phyloP scores from a whole-genome alignment of 192 early-diverging fungal species.

The Backusella liffmaniae region DNA sequence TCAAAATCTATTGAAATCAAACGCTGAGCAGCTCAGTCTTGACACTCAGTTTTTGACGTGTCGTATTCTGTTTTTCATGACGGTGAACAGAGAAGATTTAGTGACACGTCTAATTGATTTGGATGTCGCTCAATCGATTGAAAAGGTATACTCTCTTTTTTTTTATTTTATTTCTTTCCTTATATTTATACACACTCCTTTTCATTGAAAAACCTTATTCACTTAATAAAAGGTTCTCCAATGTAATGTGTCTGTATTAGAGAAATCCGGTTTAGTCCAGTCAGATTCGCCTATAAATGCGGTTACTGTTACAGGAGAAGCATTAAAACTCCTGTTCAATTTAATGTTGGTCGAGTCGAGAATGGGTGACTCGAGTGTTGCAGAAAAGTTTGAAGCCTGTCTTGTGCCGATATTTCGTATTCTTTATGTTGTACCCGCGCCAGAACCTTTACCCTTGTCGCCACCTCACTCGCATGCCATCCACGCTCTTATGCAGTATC shows the following conservation, averaged over 20 bases:
- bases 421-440: constrained; percentile 34
- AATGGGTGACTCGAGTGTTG: constrained; percentile 7
- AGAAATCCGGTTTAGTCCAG: background rate
- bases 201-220: background rate
- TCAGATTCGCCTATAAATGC: constrained; percentile 32
- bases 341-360: constrained; percentile 43
- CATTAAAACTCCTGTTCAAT: constrained; percentile 55
- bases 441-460: constrained; percentile 51
- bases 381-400: constrained; percentile 34
- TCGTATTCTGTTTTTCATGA: constrained; percentile 70
- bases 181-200: too few species aligned
- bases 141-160: constrained; percentile 32
- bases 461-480: constrained; percentile 78
- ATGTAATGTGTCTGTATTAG: constrained; percentile 6
- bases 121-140: constrained; percentile 35
- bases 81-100: constrained; percentile 41
- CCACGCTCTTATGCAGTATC: constrained; percentile 67
- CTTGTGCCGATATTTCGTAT: constrained; percentile 46
- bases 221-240: background rate
- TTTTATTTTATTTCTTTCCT: background rate
- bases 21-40: constrained; percentile 29
- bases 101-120: constrained; percentile 44
- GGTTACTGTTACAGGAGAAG: constrained; percentile 47
- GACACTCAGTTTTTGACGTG: constrained; percentile 61
- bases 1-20: constrained; percentile 33